Evolutionary conservation across 768 basidiomycete genomes (phyloP).

Genomic region (Termitomyces sp.): DNA sequence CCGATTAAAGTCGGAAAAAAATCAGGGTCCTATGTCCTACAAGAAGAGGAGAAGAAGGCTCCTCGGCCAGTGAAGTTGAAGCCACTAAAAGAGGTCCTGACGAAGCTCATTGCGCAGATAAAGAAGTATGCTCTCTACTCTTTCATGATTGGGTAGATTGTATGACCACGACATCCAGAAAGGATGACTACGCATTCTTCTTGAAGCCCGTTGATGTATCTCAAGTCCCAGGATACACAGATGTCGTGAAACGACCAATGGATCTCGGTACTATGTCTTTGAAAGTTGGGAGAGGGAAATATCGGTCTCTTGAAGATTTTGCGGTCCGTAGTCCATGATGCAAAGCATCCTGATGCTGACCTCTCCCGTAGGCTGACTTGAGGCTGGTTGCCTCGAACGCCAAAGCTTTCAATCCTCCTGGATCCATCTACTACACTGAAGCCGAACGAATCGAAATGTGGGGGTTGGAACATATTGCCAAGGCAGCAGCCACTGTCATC

Average conservation of each 20-base stretch:
- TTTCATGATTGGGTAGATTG: not conserved
- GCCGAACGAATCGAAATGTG: slow-evolving; percentile 66
- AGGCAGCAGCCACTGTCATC: slow-evolving; percentile 67
- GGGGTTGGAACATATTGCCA: slow-evolving; percentile 69
- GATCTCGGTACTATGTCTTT: slow-evolving; percentile 82
- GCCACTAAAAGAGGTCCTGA: slow-evolving; percentile 71
- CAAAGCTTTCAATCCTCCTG: slow-evolving; percentile 71
- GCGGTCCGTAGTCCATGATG: slow-evolving; percentile 39
- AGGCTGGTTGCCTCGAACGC: slow-evolving; percentile 70
- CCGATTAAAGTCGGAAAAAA: slow-evolving; percentile 49
- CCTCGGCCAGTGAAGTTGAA: slow-evolving; percentile 68
- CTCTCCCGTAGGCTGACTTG: slow-evolving; percentile 50
- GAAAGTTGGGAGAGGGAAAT: slow-evolving; percentile 73
- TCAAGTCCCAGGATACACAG: slow-evolving; percentile 56
- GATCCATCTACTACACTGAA: slow-evolving; percentile 67
- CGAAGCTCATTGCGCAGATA: slow-evolving; percentile 61
- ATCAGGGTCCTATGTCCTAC: slow-evolving; percentile 22
- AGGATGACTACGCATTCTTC: slow-evolving; percentile 85
- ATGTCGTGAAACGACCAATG: slow-evolving; percentile 83
- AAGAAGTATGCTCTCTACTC: slow-evolving; percentile 52
- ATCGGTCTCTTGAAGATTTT: slow-evolving; percentile 78
- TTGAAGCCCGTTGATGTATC: slow-evolving; percentile 57
- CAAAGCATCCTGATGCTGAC: slow-evolving; percentile 3
- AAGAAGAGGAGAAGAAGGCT: slow-evolving; percentile 33
- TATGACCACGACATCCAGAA: slow-evolving; percentile 36